phyloP scores from a whole-genome alignment of 805 yeast species.

The Blastobotrys parvus region DNA sequence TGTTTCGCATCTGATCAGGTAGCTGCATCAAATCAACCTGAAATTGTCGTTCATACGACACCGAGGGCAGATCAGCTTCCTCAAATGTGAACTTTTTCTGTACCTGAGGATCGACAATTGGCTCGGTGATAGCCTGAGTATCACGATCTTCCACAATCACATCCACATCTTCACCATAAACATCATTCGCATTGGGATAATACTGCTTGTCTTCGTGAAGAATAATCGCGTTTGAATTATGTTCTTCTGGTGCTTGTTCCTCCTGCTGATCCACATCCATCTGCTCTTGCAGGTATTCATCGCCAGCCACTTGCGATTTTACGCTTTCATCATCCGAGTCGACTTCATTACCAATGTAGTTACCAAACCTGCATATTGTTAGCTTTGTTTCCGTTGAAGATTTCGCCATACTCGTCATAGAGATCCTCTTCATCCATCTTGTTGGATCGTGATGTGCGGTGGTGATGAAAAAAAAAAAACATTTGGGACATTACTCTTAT shows the following conservation, averaged over 20 bases:
- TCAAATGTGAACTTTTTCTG: slow-evolving; percentile 41
- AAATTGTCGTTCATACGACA: slow-evolving; percentile 55
- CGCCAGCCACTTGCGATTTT: slow-evolving; percentile 9
- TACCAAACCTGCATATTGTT: slow-evolving; percentile 25
- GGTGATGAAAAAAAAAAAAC: not conserved
- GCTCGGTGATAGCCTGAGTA: slow-evolving; percentile 46
- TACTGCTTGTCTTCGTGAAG: slow-evolving; percentile 39
- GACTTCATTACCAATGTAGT: slow-evolving; percentile 26
- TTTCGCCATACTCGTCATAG: slow-evolving; percentile 62
- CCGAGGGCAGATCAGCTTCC: slow-evolving; percentile 47
- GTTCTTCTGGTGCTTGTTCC: slow-evolving; percentile 10
- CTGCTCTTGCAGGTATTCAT: slow-evolving; percentile 7
- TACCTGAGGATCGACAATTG: slow-evolving; percentile 51
- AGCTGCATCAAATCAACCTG: slow-evolving; percentile 40
- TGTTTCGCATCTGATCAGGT: slow-evolving; percentile 63
- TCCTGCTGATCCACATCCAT: slow-evolving; percentile 7
- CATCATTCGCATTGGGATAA: slow-evolving; percentile 36
- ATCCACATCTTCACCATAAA: slow-evolving; percentile 58
- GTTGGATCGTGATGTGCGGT: not conserved
- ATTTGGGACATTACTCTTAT: too few species aligned
- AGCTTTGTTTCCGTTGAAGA: slow-evolving; percentile 1
- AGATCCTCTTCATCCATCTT: slow-evolving; percentile 50
- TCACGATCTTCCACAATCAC: slow-evolving; percentile 50
- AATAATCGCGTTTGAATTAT: slow-evolving; percentile 25
- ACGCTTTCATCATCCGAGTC: slow-evolving; percentile 18